Conservation (phyloP, 2,329 filamentous ascomycete genomes). For the Celoporthe dispersa region DNA sequence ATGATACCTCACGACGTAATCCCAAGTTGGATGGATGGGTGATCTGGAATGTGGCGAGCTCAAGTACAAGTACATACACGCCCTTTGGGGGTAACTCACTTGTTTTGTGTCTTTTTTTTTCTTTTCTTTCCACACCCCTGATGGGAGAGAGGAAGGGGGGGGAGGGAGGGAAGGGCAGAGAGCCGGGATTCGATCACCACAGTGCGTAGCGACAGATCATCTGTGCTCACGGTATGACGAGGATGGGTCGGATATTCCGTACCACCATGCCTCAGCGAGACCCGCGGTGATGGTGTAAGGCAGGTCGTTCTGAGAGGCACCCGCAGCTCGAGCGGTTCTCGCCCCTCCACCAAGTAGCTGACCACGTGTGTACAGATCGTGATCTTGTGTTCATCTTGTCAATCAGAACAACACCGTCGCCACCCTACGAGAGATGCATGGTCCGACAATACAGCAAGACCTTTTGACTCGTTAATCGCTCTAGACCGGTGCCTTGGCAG, state of each 20-base stretch:
- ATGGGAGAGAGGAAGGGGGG: neutral
- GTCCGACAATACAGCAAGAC: neutral
- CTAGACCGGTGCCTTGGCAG: neutral
- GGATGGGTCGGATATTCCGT: neutral
- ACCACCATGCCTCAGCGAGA: neutral
- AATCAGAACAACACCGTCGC: neutral
- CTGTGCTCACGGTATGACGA: neutral
- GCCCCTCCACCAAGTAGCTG: too few species aligned
- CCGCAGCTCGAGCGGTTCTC: neutral
- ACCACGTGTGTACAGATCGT: neutral
- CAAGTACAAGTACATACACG: neutral
- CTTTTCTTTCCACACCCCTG: neutral
- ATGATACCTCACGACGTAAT: neutral
- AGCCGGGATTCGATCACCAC: neutral
- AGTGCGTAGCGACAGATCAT: neutral
- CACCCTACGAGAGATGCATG: neutral
- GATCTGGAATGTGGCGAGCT: neutral
- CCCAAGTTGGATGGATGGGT: neutral
- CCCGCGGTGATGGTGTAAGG: neutral
- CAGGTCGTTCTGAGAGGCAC: neutral
- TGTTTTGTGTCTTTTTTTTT: too few species aligned
- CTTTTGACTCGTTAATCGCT: neutral
- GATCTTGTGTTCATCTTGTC: neutral
- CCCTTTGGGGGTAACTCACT: neutral
- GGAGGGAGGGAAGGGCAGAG: neutral